Base-by-base conservation (phyloP, 1,284 basidiomycete genomes). In the Leccinum pachyderme region DNA sequence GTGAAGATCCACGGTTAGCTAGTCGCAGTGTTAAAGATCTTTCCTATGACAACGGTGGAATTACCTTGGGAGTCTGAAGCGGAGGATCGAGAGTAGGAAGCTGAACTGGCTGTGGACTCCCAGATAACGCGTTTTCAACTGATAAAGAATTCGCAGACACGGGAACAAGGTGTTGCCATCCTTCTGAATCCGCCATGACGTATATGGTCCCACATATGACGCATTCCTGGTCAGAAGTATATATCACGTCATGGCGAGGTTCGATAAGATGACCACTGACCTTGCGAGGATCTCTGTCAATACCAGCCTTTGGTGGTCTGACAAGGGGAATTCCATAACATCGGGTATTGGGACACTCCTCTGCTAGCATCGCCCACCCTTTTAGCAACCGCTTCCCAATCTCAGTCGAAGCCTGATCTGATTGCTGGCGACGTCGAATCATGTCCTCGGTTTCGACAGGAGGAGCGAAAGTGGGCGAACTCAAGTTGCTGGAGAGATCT, bases 311-410 rank as follows among this genome's bases (percentile, higher is more conserved):
- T n/a, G 87, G 87, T 44, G 85, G 86, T 49, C 87, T 76, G 52
- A 89, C 86, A 29, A 91, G 78, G 29, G 89, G 89, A 11, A 90
- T 74, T 13, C 87, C 88, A 67, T 82, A 86, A 63, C 89, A 91
- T 35, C 73, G 72, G 27, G 65, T 63, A 61, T 81, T 85, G 0
- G 82, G 81, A 64, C 91, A 93, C 72, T 91, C 89, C 49, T 92
- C 89, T 41, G 80, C 88, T 22, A 93, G 76, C 87, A 93, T 89
- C 0, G 90, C 83, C 89, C 89, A 93, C 43, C 91, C 91, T 67
- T 83, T 84, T 46, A 93, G 72, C 57, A 93, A 75, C 29, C 83
- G 79, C 57, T 80, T 84, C 39, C 88, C 91, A 35, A 93, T 89
- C 65, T 89, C 87, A 51, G 82, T 72, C 2, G 89, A 89, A 8